Base-by-base conservation (phyloP, 2,329 filamentous ascomycete genomes). In the Scedosporium aurantiacum region DNA sequence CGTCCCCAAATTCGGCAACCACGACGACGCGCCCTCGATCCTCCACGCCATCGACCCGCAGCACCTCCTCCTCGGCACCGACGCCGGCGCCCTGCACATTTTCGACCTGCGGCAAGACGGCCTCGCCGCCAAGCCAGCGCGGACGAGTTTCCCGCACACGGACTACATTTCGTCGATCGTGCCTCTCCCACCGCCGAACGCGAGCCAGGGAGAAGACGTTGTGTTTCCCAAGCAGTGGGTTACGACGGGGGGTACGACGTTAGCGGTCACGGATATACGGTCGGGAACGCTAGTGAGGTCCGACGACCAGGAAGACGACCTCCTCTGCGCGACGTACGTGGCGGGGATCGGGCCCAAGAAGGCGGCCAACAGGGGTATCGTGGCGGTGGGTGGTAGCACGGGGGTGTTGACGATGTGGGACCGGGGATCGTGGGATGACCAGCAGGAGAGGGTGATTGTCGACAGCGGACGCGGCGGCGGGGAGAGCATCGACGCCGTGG, bases 221-320 rank as follows among this genome's bases (percentile, higher is more conserved):
- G 92, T 92, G 4, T 93, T 90, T 71, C 86, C 90, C 68, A 96
- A 96, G 75, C 93, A 97, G 75, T 99, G 91, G 89, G 83, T 97
- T 60, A 94, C 89, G 43, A 97, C 92, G 0, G 94, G 94, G 40
- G 92, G 91, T 54, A 93, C 90, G 1, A 97, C 93, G 0, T 77
- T 99, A 21, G 90, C 91, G 1, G 87, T 97, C 43, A 96, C 91
- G 0, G 94, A 99, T 71, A 78, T 97, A 54, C 85, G 93, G 25
- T 82, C 90, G 57, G 93, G 93, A 14, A 90, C 97, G 5, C 77
- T 97, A 52, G 88, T 92, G 2, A 88, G 88, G 63, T 96, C 91
- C 66, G 94, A 97, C 70, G 91, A 97, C 68, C 94, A 97, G 71
- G 94, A 95, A 68, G 92, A 97, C 66, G 91, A 97, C 73, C 76